Evolutionary conservation across 495 filamentous ascomycete species (phyloP), one percentile per base, ranked within the genome.

Genomic region (Penicillium mononematosum): DNA sequence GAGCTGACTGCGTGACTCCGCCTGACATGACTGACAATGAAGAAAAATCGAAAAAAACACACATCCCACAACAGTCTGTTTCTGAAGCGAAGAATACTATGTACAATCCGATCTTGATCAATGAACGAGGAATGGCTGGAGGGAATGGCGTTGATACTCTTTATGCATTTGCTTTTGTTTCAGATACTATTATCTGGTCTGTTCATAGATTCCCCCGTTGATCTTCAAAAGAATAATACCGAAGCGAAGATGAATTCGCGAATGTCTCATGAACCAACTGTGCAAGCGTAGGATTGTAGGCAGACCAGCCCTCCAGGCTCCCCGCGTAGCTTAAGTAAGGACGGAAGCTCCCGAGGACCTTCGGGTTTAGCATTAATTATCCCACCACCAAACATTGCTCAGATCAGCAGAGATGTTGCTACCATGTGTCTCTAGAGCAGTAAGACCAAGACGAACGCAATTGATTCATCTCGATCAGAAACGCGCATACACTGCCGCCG

Each of bases 401-500:
- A 56, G 41, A 39, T 14, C 49, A 42, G 61, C 57, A 55, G 61
- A 69, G 38, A 78, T 78, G 75, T 65, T 63, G 46, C 48, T 59
- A 59, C 36, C 58, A 65, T 65, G 65, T 32, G 44, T 56, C 54
- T 49, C 63, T 49, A 70, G 58, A 50, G 63, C 62, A 42, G 49
- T 71, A 5, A 56, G 56, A 39, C 54, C 70, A 4, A 54, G 56
- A 36, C 59, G 55, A 42, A 55, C 56, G 34, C 59, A 65, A 55
- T 60, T 63, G 51, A 44, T 49, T 9, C 57, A 63, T 42, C 34
- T 61, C 45, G 58, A 29, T 20, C 56, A 61, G 39, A 41, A 56
- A 45, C 65, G 64, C 62, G 54, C 68, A 17, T 75, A 76, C 58
- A 68, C 83, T 61, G 82, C 88, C 58, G 92, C 89, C 38, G 80